Base-by-base conservation (phyloP, 1,284 basidiomycete genomes). In the Pseudozyma flocculosa region DNA sequence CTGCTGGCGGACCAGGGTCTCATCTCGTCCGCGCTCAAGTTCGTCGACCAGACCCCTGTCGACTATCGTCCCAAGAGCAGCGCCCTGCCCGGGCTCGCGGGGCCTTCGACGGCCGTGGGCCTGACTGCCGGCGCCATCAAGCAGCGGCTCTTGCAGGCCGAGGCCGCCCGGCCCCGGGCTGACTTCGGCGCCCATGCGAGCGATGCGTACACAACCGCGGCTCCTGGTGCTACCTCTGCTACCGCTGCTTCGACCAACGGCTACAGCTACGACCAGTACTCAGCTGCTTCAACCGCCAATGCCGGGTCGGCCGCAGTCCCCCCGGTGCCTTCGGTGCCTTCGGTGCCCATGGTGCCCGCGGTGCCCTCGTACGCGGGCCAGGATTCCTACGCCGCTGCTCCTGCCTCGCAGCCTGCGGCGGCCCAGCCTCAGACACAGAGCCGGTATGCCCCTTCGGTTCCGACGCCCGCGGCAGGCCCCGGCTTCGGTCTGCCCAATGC, bases 1-100 rank as follows among this genome's bases (percentile, higher is more conserved):
- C 80, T 96, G 54, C 83, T 98, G 29, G 89, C 90, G 10, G 85
- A 88, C 0, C 94, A 98, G 75, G 93, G 93, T 40, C 83, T 95
- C 26, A 81, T 94, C 45, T 84, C 87, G 61, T 86, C 92, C 51
- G 94, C 92, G 0, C 84, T 88, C 36, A 82, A 83, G 49, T 95
- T 90, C 79, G 81, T 95, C 71, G 84, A 86, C 72, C 82, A 90
- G 68, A 91, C 88, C 1, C 94, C 95, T 1, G 72, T 81, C 15
- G 87, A 87, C 54, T 97, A 95, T 79, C 83, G 85, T 9, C 67
- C 68, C 11, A 40, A 49, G 18, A 48, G 54, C 19, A 54, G 32
- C 50, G 46, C 37, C 41, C 46, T 30, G 48, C 45, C n/a, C 22
- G 43, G 52, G 15, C 53, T 55, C 34, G 48, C 55, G 10, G 37